These are phyloP conservation scores for Neonectria sp. DNA, from an alignment of 2,329 filamentous ascomycete genomes.

Conservation along the genomic window DNA sequence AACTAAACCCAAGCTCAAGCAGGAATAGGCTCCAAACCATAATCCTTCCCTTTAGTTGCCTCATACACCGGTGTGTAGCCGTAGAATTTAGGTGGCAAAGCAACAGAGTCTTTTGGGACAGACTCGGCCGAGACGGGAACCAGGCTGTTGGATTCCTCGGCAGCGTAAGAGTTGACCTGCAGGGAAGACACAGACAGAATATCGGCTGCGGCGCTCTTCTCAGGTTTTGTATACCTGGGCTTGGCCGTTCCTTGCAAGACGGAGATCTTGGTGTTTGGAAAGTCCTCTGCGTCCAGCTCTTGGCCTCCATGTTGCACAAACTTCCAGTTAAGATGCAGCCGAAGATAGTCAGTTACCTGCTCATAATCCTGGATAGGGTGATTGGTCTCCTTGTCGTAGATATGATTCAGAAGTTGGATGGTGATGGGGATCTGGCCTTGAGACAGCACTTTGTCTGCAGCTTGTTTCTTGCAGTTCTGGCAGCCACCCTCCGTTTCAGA, in stretches of 20 bases:
- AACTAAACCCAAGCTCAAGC: too few relatives aligned
- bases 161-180: too few relatives aligned
- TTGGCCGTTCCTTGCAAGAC: background rate
- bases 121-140: too few relatives aligned
- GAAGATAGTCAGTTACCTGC: conserved; percentile 5
- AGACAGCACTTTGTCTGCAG: conserved; percentile 1
- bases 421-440: conserved; percentile 21
- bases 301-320: conserved; percentile 12
- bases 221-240: too few relatives aligned
- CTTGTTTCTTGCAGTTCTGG: conserved; percentile 9
- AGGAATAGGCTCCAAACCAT: too few relatives aligned
- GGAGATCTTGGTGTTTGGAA: conserved; percentile 7
- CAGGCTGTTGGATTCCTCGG: too few relatives aligned
- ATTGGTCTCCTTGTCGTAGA: background rate
- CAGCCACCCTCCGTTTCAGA: background rate
- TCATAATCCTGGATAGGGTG: background rate
- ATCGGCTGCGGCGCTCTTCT: too few relatives aligned
- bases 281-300: background rate
- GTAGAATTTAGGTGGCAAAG: too few relatives aligned
- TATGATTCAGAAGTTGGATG: conserved; percentile 13
- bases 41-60: too few relatives aligned
- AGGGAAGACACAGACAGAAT: too few relatives aligned
- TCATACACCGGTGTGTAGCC: too few relatives aligned
- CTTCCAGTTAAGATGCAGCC: conserved; percentile 19
- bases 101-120: too few relatives aligned